Evolutionary conservation across 352 stramenopile species (phyloP).

Genomic region (Vaucheria bursata): DNA sequence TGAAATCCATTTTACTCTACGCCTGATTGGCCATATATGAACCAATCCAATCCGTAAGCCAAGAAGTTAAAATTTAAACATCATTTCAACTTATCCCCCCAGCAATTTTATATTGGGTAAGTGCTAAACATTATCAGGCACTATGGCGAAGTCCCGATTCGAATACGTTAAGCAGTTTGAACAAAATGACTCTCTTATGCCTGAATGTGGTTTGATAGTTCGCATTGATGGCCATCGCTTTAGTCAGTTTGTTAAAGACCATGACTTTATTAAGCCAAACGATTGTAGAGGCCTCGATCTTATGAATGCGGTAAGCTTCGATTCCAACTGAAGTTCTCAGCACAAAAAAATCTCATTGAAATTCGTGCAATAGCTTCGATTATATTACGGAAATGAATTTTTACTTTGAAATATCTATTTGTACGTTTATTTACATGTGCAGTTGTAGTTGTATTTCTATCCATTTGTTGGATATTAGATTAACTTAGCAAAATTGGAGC

Average conservation of each 20-base stretch:
- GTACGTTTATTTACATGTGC: too few species aligned
- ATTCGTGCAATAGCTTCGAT: neutral
- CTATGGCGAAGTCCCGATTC: conserved; percentile 45
- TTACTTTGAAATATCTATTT: neutral
- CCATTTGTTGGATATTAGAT: too few species aligned
- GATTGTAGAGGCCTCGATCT: conserved; percentile 23
- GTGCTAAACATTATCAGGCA: neutral
- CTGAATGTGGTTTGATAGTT: conserved; percentile 26
- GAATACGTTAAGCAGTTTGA: conserved; percentile 46
- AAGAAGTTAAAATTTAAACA: neutral
- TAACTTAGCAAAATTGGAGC: too few species aligned
- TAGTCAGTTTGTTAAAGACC: conserved; percentile 32
- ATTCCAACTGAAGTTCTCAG: too few species aligned
- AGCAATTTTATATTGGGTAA: neutral
- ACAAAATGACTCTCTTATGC: conserved; percentile 23
- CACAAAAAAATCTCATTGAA: neutral
- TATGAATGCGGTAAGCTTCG: conserved; percentile 38
- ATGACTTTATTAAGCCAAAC: conserved; percentile 45
- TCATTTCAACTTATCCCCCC: too few species aligned
- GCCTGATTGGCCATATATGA: neutral
- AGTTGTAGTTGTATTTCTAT: too few species aligned
- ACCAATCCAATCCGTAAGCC: neutral
- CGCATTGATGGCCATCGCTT: conserved; percentile 39
- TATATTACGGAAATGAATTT: neutral
- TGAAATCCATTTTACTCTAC: too few species aligned